Percentiles rank a stretch among this genome's conserved stretches.
phyloP scores from a whole-genome alignment of 202 grass and related monocot species.

The Eragrostis tef region DNA sequence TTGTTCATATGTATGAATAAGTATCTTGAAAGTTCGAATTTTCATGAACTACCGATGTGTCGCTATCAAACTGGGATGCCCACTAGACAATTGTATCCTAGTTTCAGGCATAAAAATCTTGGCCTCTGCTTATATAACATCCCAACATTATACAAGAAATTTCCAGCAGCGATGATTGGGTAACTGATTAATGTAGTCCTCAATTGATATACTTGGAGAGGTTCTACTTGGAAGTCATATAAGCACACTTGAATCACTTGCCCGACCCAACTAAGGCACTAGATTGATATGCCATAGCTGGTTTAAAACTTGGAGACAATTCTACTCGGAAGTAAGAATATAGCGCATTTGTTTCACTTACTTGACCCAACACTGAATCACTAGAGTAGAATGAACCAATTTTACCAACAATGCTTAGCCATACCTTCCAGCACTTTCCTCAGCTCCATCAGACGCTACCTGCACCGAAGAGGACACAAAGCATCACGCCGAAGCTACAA shows the following conservation, averaged over 20 bases:
- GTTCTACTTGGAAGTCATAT: neutral
- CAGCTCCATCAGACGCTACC: slow-evolving; percentile 42
- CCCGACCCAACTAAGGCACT: neutral
- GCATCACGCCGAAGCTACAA: slow-evolving; percentile 25
- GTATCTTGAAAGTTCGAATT: neutral
- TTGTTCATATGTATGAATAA: neutral
- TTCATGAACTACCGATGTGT: neutral
- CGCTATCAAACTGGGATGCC: slow-evolving; percentile 31
- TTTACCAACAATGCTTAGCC: neutral
- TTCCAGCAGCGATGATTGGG: slow-evolving; percentile 1
- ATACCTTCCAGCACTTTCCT: slow-evolving; percentile 51
- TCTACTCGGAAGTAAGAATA: neutral
- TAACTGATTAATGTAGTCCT: neutral
- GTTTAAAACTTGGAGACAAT: neutral
- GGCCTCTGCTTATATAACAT: neutral
- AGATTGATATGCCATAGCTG: neutral
- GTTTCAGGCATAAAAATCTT: neutral
- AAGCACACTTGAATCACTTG: neutral
- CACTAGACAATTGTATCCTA: slow-evolving; percentile 10
- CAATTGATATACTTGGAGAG: neutral
- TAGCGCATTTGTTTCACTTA: neutral
- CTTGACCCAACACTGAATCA: neutral
- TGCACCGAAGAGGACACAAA: slow-evolving; percentile 31
- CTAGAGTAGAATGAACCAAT: slow-evolving; percentile 22
- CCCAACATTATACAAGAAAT: slow-evolving; percentile 13